These are phyloP conservation scores for Talaromyces amestolkiae DNA, from an alignment of 2,329 filamentous ascomycete genomes.

Conservation along the genomic window DNA sequence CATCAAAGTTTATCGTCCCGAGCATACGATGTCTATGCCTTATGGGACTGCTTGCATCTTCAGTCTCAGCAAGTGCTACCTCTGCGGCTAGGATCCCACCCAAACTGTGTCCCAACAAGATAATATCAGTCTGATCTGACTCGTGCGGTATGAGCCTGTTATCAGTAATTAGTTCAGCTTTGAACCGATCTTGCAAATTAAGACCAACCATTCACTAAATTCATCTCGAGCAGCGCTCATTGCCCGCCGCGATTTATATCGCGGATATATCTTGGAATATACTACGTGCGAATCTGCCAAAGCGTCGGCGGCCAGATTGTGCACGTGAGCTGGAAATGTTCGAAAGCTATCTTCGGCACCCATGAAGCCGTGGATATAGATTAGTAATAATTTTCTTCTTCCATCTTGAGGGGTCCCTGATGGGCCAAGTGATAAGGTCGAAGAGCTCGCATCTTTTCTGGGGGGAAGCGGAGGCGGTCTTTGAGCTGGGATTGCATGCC, in stretches of 20 bases:
- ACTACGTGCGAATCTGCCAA: constrained; percentile 73
- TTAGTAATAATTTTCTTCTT: constrained; percentile 61
- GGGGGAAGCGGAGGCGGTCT: constrained; percentile 18
- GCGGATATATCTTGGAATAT: constrained; percentile 67
- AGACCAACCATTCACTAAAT: constrained; percentile 69
- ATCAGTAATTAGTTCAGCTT: not conserved
- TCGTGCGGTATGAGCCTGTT: constrained; percentile 72
- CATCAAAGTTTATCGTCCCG: constrained; percentile 78
- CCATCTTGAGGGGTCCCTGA: constrained; percentile 6
- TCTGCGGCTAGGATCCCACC: constrained; percentile 81
- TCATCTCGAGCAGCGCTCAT: constrained; percentile 70
- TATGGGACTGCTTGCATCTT: constrained; percentile 22
- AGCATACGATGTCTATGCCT: constrained; percentile 71
- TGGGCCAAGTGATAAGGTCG: constrained; percentile 10
- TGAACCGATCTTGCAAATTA: not conserved
- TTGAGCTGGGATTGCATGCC: constrained; percentile 20
- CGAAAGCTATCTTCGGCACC: constrained; percentile 84
- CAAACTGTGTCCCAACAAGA: constrained; percentile 86
- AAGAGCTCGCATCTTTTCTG: constrained; percentile 5
- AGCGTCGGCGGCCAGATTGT: constrained; percentile 66
- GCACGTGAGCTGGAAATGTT: constrained; percentile 83
- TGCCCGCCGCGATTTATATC: constrained; percentile 45
- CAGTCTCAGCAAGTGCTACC: constrained; percentile 59
- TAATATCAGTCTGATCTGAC: constrained; percentile 68
- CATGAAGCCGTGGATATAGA: constrained; percentile 90